phyloP scores from a whole-genome alignment of 768 basidiomycete species.

The Boletus pseudopeckii region DNA sequence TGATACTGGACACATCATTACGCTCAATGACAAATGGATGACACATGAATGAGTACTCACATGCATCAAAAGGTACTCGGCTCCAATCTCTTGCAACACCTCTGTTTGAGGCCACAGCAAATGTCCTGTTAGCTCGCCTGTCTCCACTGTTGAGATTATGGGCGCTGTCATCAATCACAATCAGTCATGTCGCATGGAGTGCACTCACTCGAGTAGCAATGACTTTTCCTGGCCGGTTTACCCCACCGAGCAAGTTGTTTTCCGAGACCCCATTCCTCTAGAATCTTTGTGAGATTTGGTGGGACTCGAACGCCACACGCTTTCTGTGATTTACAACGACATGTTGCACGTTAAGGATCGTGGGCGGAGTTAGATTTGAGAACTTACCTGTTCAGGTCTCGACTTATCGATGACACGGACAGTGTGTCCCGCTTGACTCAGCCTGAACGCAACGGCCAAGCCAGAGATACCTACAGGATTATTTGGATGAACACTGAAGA shows the following conservation, averaged over 20 bases:
- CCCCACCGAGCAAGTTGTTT: conserved; percentile 38
- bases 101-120: conserved; percentile 42
- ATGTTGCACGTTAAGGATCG: background rate
- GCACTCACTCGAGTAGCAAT: conserved; percentile 17
- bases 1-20: conserved; percentile 40
- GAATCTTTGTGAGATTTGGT: conserved; percentile 53
- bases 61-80: conserved; percentile 47
- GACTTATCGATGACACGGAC: conserved; percentile 53
- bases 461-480: conserved; percentile 40
- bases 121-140: conserved; percentile 40
- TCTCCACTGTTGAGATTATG: conserved; percentile 32
- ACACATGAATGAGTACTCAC: conserved; percentile 27
- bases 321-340: conserved; percentile 20
- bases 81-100: conserved; percentile 44
- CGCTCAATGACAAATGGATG: background rate
- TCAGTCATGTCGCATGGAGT: background rate
- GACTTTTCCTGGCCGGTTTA: conserved; percentile 7
- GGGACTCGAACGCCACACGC: conserved; percentile 43
- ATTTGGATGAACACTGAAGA: background rate
- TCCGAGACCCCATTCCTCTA: conserved; percentile 51
- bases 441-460: conserved; percentile 50
- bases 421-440: conserved; percentile 50
- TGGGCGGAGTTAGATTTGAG: background rate
- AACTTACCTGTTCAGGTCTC: conserved; percentile 36
- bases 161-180: background rate